These are phyloP conservation scores for Saturnispora ahearnii DNA, from an alignment of 805 yeast genomes.

Conservation along the genomic window DNA sequence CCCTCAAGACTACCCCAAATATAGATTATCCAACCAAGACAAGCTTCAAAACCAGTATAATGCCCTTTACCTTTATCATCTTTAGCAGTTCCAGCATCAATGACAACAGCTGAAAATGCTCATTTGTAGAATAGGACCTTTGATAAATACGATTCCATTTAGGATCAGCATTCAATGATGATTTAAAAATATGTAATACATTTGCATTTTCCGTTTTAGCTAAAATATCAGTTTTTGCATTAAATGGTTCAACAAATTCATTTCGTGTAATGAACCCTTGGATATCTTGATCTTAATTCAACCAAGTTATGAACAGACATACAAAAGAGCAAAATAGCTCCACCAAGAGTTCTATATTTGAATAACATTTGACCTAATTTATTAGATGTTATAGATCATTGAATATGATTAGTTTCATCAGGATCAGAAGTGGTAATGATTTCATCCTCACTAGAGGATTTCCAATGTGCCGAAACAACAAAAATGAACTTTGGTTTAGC, in stretches of 20 bases:
- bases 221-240: slow-evolving; percentile 33
- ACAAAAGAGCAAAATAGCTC: slow-evolving; percentile 58
- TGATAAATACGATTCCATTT: slow-evolving; percentile 26
- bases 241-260: slow-evolving; percentile 48
- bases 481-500: slow-evolving; percentile 58
- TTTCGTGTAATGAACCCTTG: slow-evolving; percentile 17
- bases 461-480: slow-evolving; percentile 75
- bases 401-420: slow-evolving; percentile 13
- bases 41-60: slow-evolving; percentile 34
- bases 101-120: slow-evolving; percentile 60
- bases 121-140: slow-evolving; percentile 65
- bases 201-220: slow-evolving; percentile 18
- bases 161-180: slow-evolving; percentile 21
- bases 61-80: slow-evolving; percentile 36
- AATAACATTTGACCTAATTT: slow-evolving; percentile 46
- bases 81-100: slow-evolving; percentile 46
- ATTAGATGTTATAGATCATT: slow-evolving; percentile 10
- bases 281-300: slow-evolving; percentile 34
- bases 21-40: slow-evolving; percentile 64
- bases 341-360: slow-evolving; percentile 42
- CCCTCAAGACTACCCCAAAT: slow-evolving; percentile 28
- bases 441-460: slow-evolving; percentile 32
- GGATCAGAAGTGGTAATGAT: slow-evolving; percentile 39
- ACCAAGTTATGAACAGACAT: slow-evolving; percentile 71
- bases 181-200: slow-evolving; percentile 30